Evolutionary conservation across 306 rosid genomes (phyloP).

Genomic region (Morella rubra): DNA sequence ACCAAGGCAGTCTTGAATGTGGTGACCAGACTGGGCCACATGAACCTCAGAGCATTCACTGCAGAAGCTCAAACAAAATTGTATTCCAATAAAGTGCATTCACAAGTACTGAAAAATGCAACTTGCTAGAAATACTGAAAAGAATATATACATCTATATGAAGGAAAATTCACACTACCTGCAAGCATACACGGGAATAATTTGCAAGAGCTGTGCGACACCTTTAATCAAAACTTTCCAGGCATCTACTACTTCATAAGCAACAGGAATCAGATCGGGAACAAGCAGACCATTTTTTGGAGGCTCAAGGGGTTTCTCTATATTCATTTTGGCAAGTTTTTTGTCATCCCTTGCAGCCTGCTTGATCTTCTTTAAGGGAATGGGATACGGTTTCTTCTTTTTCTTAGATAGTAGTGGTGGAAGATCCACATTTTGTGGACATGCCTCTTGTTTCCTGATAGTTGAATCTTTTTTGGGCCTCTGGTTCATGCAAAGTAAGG

Average conservation of each 20-base stretch:
- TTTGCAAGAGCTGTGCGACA: slow-evolving; percentile 70
- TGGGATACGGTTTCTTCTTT: slow-evolving; percentile 87
- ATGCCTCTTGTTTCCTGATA: slow-evolving; percentile 35
- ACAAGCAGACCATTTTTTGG: slow-evolving; percentile 88
- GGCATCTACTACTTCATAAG: slow-evolving; percentile 71
- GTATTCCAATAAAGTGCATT: too few relatives aligned
- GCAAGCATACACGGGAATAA: slow-evolving; percentile 82
- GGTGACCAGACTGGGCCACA: slow-evolving; percentile 69
- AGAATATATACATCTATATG: too few relatives aligned
- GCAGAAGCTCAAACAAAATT: slow-evolving; percentile 34
- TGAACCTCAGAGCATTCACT: slow-evolving; percentile 97
- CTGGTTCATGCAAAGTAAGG: slow-evolving; percentile 42
- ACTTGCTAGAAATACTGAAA: too few relatives aligned
- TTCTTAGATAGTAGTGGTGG: slow-evolving; percentile 64
- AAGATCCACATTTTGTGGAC: slow-evolving; percentile 78
- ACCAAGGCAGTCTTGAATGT: slow-evolving; percentile 68
- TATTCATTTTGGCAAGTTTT: slow-evolving; percentile 75
- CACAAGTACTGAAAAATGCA: too few relatives aligned
- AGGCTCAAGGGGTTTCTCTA: slow-evolving; percentile 82
- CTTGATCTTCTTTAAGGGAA: slow-evolving; percentile 74
- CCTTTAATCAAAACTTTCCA: slow-evolving; percentile 90
- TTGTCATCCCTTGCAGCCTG: slow-evolving; percentile 56
- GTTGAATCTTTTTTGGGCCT: slow-evolving; percentile 37
- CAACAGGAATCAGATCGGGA: slow-evolving; percentile 75
- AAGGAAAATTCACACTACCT: slow-evolving; percentile 43